Base-by-base conservation (phyloP, 139 green algal species). In the Coccomyxa sp. region DNA sequence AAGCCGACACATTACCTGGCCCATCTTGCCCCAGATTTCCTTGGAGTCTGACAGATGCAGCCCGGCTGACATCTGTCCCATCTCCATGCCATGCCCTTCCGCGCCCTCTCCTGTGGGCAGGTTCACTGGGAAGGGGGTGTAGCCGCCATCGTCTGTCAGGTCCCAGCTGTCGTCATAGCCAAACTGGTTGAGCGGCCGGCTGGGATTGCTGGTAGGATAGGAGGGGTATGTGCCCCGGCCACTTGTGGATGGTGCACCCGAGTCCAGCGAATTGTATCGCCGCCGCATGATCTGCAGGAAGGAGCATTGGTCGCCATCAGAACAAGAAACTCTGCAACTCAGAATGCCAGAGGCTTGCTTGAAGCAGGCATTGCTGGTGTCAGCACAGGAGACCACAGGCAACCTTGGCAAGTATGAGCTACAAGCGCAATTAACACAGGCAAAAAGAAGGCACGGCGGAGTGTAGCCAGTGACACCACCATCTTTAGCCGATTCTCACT, bases 121-220 rank as follows among this genome's bases (percentile, higher is more conserved):
- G 77, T 68, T 81, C 51, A 23, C 23, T 23, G 77, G 57, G 51
- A 81, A 81, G 0, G 77, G 77, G 13, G 77, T 81, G 57, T 71
- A 81, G 21, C 31, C 76, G 4, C 51, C 77, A 21, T 81, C 77
- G 10, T 81, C 77, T 13, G 31, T 16, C 18, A 68, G 51, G 25
- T 81, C 77, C 77, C 77, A 81, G 51, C 16, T 81, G 77, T 68
- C 77, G 7, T 80, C 63, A 25, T 28, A 71, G 63, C 76, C 76
- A 66, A 32, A 38, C 71, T 30, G 27, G 21, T 74, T 23, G 21
- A 74, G 21, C 66, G 21, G 66, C 66, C 21, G 21, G 66, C 66
- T 74, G 71, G 27, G 23, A 16, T n/a, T 51, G 71, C 63, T 77
- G 71, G 16, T 10, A 25, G 27, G 27, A 38, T 15, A 18, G 71